Conservation (phyloP, 495 filamentous ascomycete genomes). For the Penicillium riverlandense region DNA sequence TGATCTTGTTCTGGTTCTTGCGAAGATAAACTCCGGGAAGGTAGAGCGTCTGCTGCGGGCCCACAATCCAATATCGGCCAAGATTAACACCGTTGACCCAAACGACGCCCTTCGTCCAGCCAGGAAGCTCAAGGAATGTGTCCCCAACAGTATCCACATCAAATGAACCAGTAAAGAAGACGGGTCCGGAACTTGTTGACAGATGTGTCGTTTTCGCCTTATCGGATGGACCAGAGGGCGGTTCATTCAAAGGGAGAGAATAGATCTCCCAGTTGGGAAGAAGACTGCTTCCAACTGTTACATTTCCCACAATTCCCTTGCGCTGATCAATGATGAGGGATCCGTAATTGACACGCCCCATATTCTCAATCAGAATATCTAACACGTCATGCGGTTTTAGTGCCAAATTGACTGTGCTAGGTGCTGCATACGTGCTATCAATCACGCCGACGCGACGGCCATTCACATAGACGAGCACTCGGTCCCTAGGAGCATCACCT, state of each 20-base stretch:
- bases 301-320: slow-evolving; percentile 39
- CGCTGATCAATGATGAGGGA: slow-evolving; percentile 32
- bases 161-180: slow-evolving; percentile 36
- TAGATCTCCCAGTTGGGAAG: slow-evolving; percentile 33
- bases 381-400: slow-evolving; percentile 29
- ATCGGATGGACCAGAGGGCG: slow-evolving; percentile 1
- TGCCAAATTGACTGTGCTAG: slow-evolving; percentile 20
- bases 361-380: slow-evolving; percentile 38
- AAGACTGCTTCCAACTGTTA: slow-evolving; percentile 24
- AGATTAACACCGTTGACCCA: slow-evolving; percentile 43
- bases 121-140: slow-evolving; percentile 34
- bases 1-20: slow-evolving; percentile 25
- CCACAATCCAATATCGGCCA: slow-evolving; percentile 39
- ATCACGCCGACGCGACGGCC: slow-evolving; percentile 29
- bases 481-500: slow-evolving; percentile 33
- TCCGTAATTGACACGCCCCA: slow-evolving; percentile 40
- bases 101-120: slow-evolving; percentile 36
- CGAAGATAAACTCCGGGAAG: slow-evolving; percentile 27
- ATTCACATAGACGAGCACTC: slow-evolving; percentile 40
- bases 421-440: slow-evolving; percentile 31
- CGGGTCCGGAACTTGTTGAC: slow-evolving; percentile 11
- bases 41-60: slow-evolving; percentile 42
- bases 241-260: slow-evolving; percentile 22
- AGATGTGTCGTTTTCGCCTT: slow-evolving; percentile 1
- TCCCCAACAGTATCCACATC: slow-evolving; percentile 21